Base-by-base conservation (phyloP, 2,329 filamentous ascomycete species). In the Monosporascus sp. region DNA sequence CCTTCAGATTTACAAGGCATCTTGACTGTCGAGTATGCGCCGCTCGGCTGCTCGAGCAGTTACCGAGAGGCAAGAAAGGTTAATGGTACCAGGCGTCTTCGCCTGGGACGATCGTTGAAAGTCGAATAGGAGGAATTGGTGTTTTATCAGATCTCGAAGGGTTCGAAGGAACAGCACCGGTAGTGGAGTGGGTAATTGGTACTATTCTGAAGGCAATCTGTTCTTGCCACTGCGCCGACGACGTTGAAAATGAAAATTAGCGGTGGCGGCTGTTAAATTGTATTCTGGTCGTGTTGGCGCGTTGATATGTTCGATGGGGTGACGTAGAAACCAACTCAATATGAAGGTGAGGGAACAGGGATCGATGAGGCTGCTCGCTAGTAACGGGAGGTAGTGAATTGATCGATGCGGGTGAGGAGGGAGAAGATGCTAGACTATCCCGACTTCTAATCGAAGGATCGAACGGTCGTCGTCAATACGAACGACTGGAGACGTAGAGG, bases 1-100 rank as follows among this genome's bases (percentile, higher is more conserved):
- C 88, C 87, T 72, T 89, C 85, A 73, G 96, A 80, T 74, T 84
- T 82, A 69, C 89, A 85, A 76, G 91, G 90, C 93, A 97, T 97
- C 56, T 66, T 74, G 72, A 52, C 43, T 27, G 43, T n/a, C 24
- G 43, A 45, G 49, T 54, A 51, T 41, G 52, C 49, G 50, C 56
- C 66, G 61, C 59, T 64, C 61, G 61, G 56, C 57, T 61, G 57
- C 53, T 57, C 49, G 59, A 56, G 59, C 58, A 63, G 60, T 40
- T 53, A 48, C 43, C 26, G 45, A 20, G 37, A 51, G 53, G 16
- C 41, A 31, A 45, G 55, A 54, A 40, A 56, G 52, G 49, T 60
- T 20, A 11, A 61, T 57, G 52, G 55, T 56, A 55, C 34, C n/a
- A 40, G 52, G 20, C 48, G 56, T 54, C 58, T 60, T 62, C 59